phyloP scores from a whole-genome alignment of 129 eudicot species.

The carrot (Daucus carota) region DNA sequence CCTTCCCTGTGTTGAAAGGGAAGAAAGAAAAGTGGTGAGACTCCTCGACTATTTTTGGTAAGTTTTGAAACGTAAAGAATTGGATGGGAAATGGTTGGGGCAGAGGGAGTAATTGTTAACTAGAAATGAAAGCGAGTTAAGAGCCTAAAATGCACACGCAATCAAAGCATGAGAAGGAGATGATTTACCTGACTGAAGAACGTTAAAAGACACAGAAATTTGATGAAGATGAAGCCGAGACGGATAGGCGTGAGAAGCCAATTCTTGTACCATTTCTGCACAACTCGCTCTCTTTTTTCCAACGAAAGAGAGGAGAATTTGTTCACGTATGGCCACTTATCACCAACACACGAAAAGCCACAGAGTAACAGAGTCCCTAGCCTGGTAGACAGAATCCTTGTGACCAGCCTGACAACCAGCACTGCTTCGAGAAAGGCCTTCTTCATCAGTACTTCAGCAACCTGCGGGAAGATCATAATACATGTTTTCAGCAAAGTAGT shows the following conservation, averaged over 20 bases:
- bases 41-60: too few relatives aligned
- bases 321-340: conserved; percentile 58
- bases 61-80: too few relatives aligned
- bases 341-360: conserved; percentile 44
- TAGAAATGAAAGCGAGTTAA: too few relatives aligned
- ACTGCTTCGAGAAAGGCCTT: conserved; percentile 53
- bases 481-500: not conserved
- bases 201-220: not conserved
- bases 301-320: conserved; percentile 42
- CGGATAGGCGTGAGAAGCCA: conserved; percentile 53
- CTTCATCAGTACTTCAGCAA: conserved; percentile 32
- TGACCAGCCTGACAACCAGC: conserved; percentile 39
- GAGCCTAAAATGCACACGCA: not conserved
- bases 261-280: conserved; percentile 59
- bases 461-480: conserved; percentile 16
- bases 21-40: too few relatives aligned
- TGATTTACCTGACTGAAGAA: conserved; percentile 1
- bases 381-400: conserved; percentile 46
- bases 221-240: conserved; percentile 30
- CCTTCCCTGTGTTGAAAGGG: too few relatives aligned
- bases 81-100: too few relatives aligned
- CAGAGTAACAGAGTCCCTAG: conserved; percentile 61
- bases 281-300: conserved; percentile 56
- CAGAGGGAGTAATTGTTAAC: too few relatives aligned
- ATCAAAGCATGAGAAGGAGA: not conserved